These are phyloP conservation scores for Plenodomus tracheiphilus DNA, from an alignment of 2,329 filamentous ascomycete species.

Conservation along the genomic window DNA sequence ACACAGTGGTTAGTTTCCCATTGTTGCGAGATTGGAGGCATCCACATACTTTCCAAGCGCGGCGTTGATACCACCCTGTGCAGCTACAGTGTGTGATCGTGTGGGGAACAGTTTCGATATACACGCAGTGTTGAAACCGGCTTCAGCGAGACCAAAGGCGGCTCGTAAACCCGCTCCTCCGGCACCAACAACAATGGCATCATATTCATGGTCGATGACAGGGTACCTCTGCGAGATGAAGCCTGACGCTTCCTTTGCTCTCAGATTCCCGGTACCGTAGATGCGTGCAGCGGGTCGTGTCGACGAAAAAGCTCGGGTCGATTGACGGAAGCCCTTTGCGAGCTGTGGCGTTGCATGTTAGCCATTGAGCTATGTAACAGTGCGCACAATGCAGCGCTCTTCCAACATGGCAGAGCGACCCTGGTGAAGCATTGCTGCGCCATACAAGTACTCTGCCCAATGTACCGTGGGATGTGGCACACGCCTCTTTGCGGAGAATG, in stretches of 20 bases:
- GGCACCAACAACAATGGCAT: slow-evolving; percentile 90
- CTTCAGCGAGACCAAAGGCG: slow-evolving; percentile 83
- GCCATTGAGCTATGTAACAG: slow-evolving; percentile 26
- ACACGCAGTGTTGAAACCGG: slow-evolving; percentile 87
- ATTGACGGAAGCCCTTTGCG: slow-evolving; percentile 63
- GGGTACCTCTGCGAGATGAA: slow-evolving; percentile 90
- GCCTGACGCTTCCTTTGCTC: slow-evolving; percentile 89
- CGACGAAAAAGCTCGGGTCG: slow-evolving; percentile 81
- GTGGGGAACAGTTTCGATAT: slow-evolving; percentile 87
- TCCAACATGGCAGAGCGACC: not conserved
- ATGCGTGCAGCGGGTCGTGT: slow-evolving; percentile 82
- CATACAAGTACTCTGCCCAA: slow-evolving; percentile 10
- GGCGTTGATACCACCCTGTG: slow-evolving; percentile 80
- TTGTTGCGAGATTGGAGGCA: not conserved
- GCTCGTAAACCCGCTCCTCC: slow-evolving; percentile 81
- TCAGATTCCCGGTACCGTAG: slow-evolving; percentile 80
- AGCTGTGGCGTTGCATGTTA: slow-evolving; percentile 55
- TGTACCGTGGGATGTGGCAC: slow-evolving; percentile 26
- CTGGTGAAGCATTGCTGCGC: not conserved
- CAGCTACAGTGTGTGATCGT: slow-evolving; percentile 79
- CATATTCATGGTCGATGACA: slow-evolving; percentile 98
- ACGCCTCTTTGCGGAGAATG: slow-evolving; percentile 31
- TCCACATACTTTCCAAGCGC: slow-evolving; percentile 71
- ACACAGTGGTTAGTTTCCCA: slow-evolving; percentile 24
- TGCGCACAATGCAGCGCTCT: not conserved